These are phyloP conservation scores for Herpotrichia juniperi DNA, from an alignment of 2,329 filamentous ascomycete genomes.

Conservation along the genomic window DNA sequence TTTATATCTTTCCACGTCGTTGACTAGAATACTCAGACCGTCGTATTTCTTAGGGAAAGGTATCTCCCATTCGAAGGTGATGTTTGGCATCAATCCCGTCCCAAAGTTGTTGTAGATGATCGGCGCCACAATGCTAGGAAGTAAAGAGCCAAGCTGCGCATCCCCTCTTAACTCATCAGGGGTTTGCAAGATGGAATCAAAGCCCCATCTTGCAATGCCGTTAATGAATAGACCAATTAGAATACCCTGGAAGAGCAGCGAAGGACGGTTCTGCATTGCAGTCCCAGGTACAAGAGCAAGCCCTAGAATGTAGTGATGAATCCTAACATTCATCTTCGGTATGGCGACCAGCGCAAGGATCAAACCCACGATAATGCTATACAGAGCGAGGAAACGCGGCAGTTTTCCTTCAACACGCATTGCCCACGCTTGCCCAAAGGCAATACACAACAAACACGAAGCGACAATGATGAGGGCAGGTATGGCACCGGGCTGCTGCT, in stretches of 20 bases:
- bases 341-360: constrained; percentile 74
- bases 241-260: constrained; percentile 86
- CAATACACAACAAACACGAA: constrained; percentile 69
- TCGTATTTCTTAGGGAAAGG: constrained; percentile 63
- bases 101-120: constrained; percentile 55
- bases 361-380: constrained; percentile 69
- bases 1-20: constrained; percentile 83
- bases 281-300: constrained; percentile 88
- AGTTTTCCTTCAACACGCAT: constrained; percentile 86
- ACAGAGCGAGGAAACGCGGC: constrained; percentile 77
- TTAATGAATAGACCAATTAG: constrained; percentile 92
- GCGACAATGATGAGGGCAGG: constrained; percentile 81
- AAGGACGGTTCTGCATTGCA: constrained; percentile 82
- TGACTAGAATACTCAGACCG: constrained; percentile 80
- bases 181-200: constrained; percentile 86
- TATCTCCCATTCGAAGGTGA: constrained; percentile 66
- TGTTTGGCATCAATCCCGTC: constrained; percentile 54
- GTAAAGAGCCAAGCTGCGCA: constrained; percentile 59
- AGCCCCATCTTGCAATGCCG: constrained; percentile 92
- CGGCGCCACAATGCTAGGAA: constrained; percentile 56
- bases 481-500: constrained; percentile 86
- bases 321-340: constrained; percentile 79
- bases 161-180: constrained; percentile 69
- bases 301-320: constrained; percentile 94
- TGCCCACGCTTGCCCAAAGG: constrained; percentile 79